Evolutionary conservation across 805 yeast species (phyloP).

Genomic region (Lipomyces mesembrius): DNA sequence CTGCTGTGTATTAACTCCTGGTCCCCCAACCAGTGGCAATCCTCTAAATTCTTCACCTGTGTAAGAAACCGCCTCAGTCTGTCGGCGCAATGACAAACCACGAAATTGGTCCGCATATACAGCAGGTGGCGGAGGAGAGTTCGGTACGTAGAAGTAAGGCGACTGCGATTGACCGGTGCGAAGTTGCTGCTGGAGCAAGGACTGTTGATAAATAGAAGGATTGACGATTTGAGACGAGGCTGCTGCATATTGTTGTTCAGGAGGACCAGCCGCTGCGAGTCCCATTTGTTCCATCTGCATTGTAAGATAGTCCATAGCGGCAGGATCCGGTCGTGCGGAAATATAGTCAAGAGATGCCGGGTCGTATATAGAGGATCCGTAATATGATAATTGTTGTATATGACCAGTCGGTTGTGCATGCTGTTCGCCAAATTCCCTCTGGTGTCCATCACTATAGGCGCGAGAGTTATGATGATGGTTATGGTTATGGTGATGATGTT

Average conservation of each 20-base stretch:
- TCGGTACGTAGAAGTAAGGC: slow-evolving; percentile 7
- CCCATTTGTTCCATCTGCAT: slow-evolving; percentile 20
- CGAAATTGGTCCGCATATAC: slow-evolving; percentile 14
- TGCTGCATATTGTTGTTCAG: background rate
- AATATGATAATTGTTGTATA: slow-evolving; percentile 6
- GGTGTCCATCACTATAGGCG: background rate
- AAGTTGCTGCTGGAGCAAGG: slow-evolving; percentile 13
- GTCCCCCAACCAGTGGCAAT: slow-evolving; percentile 7
- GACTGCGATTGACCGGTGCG: slow-evolving; percentile 6
- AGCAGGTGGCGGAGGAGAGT: slow-evolving; percentile 17
- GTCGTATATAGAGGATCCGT: background rate
- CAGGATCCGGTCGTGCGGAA: slow-evolving; percentile 7
- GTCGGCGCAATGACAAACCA: slow-evolving; percentile 3
- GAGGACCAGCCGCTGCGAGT: slow-evolving; percentile 1
- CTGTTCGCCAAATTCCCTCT: background rate
- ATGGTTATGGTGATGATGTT: slow-evolving; percentile 1
- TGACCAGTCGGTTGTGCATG: slow-evolving; percentile 3
- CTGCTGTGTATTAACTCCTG: slow-evolving; percentile 7
- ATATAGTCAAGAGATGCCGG: background rate
- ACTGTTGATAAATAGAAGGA: slow-evolving; percentile 21
- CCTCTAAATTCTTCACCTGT: slow-evolving; percentile 7
- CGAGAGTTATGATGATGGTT: background rate
- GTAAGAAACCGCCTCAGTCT: slow-evolving; percentile 9
- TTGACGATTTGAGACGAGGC: slow-evolving; percentile 4
- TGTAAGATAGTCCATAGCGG: slow-evolving; percentile 16